phyloP scores from a whole-genome alignment of 768 basidiomycete genomes.

The Chalciporus chontae region DNA sequence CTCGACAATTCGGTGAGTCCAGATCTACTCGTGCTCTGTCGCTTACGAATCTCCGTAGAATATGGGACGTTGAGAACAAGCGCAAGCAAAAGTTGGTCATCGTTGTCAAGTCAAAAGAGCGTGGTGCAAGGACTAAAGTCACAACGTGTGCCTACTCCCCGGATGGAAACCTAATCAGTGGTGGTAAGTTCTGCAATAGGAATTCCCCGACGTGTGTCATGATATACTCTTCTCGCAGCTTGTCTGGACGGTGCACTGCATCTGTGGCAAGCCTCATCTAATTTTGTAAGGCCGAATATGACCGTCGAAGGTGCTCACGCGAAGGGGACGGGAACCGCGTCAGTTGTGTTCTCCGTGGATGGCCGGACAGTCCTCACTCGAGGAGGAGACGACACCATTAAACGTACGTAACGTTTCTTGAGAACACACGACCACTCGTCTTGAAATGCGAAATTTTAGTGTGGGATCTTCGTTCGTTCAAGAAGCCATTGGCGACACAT shows the following conservation, averaged over 20 bases:
- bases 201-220: background rate
- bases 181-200: conserved; percentile 51
- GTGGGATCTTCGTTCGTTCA: conserved; percentile 92
- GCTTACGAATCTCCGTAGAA: conserved; percentile 41
- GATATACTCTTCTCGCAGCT: conserved; percentile 42
- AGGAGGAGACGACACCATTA: conserved; percentile 94
- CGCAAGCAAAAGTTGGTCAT: conserved; percentile 95
- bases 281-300: conserved; percentile 89
- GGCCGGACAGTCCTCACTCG: conserved; percentile 81
- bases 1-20: conserved; percentile 80
- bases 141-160: conserved; percentile 82
- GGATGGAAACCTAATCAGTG: conserved; percentile 88
- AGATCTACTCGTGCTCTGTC: background rate
- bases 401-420: conserved; percentile 58
- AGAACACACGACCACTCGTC: background rate
- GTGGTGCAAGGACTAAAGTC: conserved; percentile 91
- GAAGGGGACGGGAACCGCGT: conserved; percentile 84
- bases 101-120: conserved; percentile 93
- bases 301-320: conserved; percentile 83
- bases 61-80: conserved; percentile 93
- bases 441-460: conserved; percentile 44
- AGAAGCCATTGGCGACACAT: conserved; percentile 76
- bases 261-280: conserved; percentile 89
- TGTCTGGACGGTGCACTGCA: conserved; percentile 91
- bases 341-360: conserved; percentile 85